phyloP scores from a whole-genome alignment of 768 basidiomycete genomes.

The Amanita molliuscula region DNA sequence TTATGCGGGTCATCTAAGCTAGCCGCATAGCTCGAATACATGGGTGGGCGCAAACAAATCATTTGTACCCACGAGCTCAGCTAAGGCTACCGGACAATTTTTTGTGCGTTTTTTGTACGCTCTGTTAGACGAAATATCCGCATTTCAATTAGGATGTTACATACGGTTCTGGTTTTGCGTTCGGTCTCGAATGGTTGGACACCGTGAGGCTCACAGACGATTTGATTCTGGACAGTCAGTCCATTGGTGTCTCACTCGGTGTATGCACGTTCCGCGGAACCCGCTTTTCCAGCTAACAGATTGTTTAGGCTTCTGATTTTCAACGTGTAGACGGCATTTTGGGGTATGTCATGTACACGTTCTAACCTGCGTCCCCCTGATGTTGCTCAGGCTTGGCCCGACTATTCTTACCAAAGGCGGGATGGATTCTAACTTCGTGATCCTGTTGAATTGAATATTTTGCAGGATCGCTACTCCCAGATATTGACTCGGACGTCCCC shows the following conservation, averaged over 20 bases:
- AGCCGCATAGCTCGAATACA: constrained; percentile 2
- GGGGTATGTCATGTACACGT: constrained; percentile 29
- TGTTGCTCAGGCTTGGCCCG: constrained; percentile 45
- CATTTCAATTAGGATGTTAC: constrained; percentile 28
- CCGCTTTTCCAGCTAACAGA: background rate
- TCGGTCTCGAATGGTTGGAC: constrained; percentile 44
- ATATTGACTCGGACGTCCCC: constrained; percentile 23
- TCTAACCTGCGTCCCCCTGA: background rate
- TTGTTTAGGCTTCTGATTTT: constrained; percentile 30
- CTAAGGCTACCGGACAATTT: constrained; percentile 20
- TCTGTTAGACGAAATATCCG: background rate
- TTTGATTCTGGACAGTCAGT: constrained; percentile 38
- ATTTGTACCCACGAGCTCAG: constrained; percentile 36
- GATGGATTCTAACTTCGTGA: background rate
- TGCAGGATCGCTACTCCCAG: constrained; percentile 23
- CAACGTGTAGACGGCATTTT: constrained; percentile 51
- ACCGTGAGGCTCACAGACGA: constrained; percentile 39
- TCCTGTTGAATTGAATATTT: background rate
- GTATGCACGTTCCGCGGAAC: constrained; percentile 8
- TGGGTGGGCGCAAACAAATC: constrained; percentile 44
- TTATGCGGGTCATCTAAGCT: background rate
- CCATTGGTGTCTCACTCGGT: constrained; percentile 49
- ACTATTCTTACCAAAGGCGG: constrained; percentile 38
- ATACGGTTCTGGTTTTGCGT: constrained; percentile 58
- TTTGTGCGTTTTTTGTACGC: constrained; percentile 17